Base-by-base conservation (phyloP, 805 yeast genomes). In the Candida adriatica region DNA sequence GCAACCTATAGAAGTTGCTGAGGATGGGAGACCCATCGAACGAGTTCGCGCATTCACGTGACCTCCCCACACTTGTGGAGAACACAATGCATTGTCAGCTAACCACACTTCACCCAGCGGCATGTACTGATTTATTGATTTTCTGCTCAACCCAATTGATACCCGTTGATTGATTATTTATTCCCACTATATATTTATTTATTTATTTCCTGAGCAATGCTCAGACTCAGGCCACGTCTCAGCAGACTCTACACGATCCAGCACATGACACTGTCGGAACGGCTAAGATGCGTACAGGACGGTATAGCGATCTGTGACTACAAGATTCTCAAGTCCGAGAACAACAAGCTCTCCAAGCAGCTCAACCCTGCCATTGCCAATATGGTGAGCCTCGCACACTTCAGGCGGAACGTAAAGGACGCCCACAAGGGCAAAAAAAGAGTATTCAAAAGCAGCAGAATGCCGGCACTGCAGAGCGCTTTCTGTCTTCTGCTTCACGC, bases 401-500 rank as follows among this genome's bases (percentile, higher is more conserved):
- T 34, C 29, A 31, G 39, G 16, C 20, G 41, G 8, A 37, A 39
- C 16, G 35, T 42, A 18, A 24, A 27, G 16, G 38, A 35, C 17
- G 24, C 17, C 3, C 26, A 34, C 24, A 19, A 29, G 4, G 4
- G 16, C 9, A 27, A 18, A n/a, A 27, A 16, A 13, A 32, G 39
- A 24, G 27, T 38, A 9, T 20, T 30, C 26, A 28, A 34, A 26
- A 21, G 29, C 27, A 13, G 19, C 5, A 40, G 35, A 27, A 34
- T 27, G 17, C 29, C 37, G 5, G 33, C 29, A 11, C 8, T 28
- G 1, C 44, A 44, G 21, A 24, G 43, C 2, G 23, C 28, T 8
- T 43, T 46, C 27, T 31, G 35, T 11, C 21, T 47, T 6, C 22
- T 47, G 5, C 25, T 47, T 3, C 41, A 44, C 16, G 33, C 45